Percentiles rank a stretch among this genome's conserved stretches.
These are phyloP conservation scores for Septoria petroselini DNA, from an alignment of 2,329 filamentous ascomycete species.

Conservation along the genomic window DNA sequence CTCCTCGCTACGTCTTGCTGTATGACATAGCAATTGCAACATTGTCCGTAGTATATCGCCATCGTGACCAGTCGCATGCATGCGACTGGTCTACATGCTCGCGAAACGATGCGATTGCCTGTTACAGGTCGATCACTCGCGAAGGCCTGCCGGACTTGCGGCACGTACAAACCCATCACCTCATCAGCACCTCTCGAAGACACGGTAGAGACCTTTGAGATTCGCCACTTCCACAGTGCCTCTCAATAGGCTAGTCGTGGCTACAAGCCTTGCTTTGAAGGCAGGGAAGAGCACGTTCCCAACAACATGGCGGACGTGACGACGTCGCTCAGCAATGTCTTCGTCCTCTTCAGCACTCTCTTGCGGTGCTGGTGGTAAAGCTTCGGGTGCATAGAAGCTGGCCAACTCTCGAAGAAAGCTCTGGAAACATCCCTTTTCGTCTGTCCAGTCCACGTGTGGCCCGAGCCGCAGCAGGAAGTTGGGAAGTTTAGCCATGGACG, in stretches of 20 bases:
- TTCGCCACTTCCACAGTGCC: conserved; percentile 39
- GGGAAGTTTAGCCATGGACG: conserved; percentile 80
- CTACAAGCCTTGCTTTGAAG: conserved; percentile 76
- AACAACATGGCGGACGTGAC: conserved; percentile 65
- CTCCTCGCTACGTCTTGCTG: conserved; percentile 4
- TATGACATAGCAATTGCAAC: background rate
- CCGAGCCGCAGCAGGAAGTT: conserved; percentile 84
- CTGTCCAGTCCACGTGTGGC: conserved; percentile 80
- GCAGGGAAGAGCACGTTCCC: conserved; percentile 89
- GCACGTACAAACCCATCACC: background rate
- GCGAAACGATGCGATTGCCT: background rate
- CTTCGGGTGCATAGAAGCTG: conserved; percentile 84
- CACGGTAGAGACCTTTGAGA: conserved; percentile 39
- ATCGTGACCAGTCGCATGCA: background rate
- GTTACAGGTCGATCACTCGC: background rate
- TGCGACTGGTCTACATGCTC: background rate
- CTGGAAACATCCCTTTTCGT: conserved; percentile 82
- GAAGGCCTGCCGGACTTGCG: background rate
- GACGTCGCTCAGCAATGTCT: conserved; percentile 46
- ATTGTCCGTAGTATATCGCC: background rate
- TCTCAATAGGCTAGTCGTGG: conserved; percentile 56
- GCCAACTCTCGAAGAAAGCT: conserved; percentile 83
- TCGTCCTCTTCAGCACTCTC: conserved; percentile 41
- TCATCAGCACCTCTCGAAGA: conserved; percentile 31
- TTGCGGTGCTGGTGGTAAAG: conserved; percentile 57